Conservation (phyloP, 495 filamentous ascomycete genomes). For the Lasiosphaeris hirsuta region DNA sequence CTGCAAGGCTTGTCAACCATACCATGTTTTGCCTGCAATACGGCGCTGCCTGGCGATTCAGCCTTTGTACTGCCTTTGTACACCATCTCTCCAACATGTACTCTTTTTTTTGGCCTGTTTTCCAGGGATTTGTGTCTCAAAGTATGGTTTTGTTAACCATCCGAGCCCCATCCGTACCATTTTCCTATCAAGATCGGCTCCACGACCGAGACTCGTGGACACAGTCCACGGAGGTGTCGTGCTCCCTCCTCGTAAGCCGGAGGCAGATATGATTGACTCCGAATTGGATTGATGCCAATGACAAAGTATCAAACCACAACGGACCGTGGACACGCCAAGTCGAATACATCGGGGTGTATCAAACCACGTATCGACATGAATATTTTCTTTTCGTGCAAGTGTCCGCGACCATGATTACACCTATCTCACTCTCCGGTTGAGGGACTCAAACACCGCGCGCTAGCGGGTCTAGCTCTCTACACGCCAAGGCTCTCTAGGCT, state of each 20-base stretch:
- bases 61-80: constrained; percentile 6
- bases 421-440: too few relatives aligned
- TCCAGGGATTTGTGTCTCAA: not conserved
- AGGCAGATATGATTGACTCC: not conserved
- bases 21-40: not conserved
- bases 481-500: not conserved
- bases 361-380: too few relatives aligned
- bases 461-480: too few relatives aligned
- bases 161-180: not conserved
- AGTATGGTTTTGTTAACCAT: not conserved
- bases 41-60: not conserved
- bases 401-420: too few relatives aligned
- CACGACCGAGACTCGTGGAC: not conserved
- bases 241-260: not conserved
- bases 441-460: too few relatives aligned
- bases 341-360: not conserved
- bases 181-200: not conserved
- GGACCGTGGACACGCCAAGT: too few relatives aligned
- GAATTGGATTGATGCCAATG: not conserved
- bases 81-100: not conserved
- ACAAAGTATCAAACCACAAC: not conserved
- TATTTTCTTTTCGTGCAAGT: too few relatives aligned
- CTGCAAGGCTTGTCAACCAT: not conserved
- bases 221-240: not conserved
- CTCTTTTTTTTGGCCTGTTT: not conserved